A percentile compares a stretch with the other conserved stretches of the same genome.
These are phyloP conservation scores for Colletotrichum gigasporum DNA, from an alignment of 2,329 filamentous ascomycete genomes.

Conservation along the genomic window DNA sequence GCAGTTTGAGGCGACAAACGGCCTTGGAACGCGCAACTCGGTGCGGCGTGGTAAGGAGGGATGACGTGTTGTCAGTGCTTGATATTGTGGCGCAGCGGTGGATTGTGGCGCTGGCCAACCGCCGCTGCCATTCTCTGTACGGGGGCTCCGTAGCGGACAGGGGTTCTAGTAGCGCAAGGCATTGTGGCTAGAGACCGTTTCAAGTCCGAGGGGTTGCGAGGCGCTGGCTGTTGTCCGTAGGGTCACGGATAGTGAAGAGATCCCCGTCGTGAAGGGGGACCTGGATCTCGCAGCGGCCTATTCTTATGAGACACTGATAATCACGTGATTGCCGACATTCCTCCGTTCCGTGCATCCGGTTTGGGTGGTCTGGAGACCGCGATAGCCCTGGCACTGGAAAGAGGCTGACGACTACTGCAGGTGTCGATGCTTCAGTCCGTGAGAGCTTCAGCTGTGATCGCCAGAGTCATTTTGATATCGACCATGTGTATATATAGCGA, in stretches of 20 bases:
- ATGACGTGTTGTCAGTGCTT: slow-evolving; percentile 24
- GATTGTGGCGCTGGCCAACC: slow-evolving; percentile 22
- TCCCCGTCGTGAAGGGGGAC: not conserved
- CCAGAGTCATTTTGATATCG: not conserved
- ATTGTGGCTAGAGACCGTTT: slow-evolving; percentile 26
- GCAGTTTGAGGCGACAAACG: slow-evolving; percentile 3
- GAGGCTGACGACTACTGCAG: no score
- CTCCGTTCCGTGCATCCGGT: not conserved
- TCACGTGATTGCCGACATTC: not conserved
- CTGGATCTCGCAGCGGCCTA: not conserved
- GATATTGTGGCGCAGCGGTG: slow-evolving; percentile 19
- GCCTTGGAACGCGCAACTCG: slow-evolving; percentile 22
- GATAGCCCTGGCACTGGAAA: not conserved
- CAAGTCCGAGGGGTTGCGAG: slow-evolving; percentile 15
- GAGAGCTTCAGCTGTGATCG: not conserved
- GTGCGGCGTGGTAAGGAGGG: slow-evolving; percentile 6
- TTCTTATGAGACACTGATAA: not conserved
- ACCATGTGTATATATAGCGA: not conserved
- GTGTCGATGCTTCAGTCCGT: not conserved
- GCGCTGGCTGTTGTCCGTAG: slow-evolving; percentile 9
- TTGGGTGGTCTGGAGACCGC: not conserved
- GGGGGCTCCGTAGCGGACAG: slow-evolving; percentile 1
- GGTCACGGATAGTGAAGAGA: slow-evolving; percentile 13
- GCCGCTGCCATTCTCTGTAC: not conserved
- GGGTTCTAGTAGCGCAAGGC: not conserved